Conservation (phyloP, 2,329 filamentous ascomycete genomes). For the Neonectria magnoliae region DNA sequence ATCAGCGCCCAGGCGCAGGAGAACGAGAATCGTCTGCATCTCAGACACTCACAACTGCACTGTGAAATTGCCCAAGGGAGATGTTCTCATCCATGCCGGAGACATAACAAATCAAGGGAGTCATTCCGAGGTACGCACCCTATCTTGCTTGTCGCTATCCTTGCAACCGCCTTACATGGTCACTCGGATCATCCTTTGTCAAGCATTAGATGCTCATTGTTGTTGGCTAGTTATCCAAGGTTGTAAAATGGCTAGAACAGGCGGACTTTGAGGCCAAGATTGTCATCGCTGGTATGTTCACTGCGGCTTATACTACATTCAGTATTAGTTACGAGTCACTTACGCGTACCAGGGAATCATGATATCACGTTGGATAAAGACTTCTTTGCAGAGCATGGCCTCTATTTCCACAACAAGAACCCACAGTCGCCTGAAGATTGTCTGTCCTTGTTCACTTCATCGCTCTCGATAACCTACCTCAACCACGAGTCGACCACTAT, state of each 20-base stretch:
- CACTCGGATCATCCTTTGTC: background rate
- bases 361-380: conserved; percentile 75
- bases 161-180: background rate
- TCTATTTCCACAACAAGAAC: conserved; percentile 65
- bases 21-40: conserved; percentile 77
- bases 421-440: conserved; percentile 65
- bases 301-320: too few relatives aligned
- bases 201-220: conserved; percentile 17
- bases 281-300: conserved; percentile 69
- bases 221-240: conserved; percentile 61
- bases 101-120: conserved; percentile 80
- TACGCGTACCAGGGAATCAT: conserved; percentile 70
- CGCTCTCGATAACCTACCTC: conserved; percentile 71
- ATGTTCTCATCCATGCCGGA: conserved; percentile 80
- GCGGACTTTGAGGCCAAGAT: conserved; percentile 76
- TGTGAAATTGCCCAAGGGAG: conserved; percentile 73
- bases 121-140: conserved; percentile 57
- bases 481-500: conserved; percentile 66
- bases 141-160: conserved; percentile 4
- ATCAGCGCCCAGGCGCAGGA: conserved; percentile 40
- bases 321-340: background rate
- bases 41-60: conserved; percentile 79
- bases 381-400: conserved; percentile 66
- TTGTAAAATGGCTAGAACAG: conserved; percentile 73
- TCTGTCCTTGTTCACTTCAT: conserved; percentile 62